phyloP scores from a whole-genome alignment of 305 asterid species.

The Fraxinus albicans region DNA sequence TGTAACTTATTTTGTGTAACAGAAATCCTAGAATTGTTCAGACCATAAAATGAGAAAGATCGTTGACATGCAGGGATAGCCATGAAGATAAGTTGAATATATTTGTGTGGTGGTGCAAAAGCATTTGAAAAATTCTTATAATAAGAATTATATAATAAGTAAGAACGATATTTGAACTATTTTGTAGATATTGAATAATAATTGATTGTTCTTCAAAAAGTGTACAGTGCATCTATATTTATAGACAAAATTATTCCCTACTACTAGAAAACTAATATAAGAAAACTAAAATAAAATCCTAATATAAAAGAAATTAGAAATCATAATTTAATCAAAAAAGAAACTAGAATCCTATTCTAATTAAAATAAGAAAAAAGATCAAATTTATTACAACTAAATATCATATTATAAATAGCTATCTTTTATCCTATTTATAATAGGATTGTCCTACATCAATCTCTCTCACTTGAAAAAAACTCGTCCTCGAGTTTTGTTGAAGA shows the following conservation, averaged over 20 bases:
- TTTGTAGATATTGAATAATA: background rate
- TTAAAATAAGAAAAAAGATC: background rate
- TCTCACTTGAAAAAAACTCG: too few species aligned
- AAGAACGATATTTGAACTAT: too few species aligned
- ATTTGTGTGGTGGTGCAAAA: background rate
- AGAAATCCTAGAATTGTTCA: background rate
- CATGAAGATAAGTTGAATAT: background rate
- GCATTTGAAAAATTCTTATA: background rate
- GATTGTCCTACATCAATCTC: background rate
- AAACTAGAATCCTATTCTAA: too few species aligned
- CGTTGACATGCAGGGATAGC: background rate
- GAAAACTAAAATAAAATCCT: too few species aligned
- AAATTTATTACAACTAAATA: background rate
- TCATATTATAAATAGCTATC: background rate
- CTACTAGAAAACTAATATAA: background rate
- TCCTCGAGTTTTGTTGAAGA: too few species aligned
- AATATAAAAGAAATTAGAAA: too few species aligned
- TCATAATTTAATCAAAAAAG: background rate
- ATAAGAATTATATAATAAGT: background rate
- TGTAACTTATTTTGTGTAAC: background rate
- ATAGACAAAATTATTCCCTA: background rate
- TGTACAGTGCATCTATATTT: background rate
- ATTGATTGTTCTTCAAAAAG: background rate
- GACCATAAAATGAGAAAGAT: background rate
- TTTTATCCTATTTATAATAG: background rate